Base-by-base conservation (phyloP, 1,139 yeast genomes). In the Candida anutae region DNA sequence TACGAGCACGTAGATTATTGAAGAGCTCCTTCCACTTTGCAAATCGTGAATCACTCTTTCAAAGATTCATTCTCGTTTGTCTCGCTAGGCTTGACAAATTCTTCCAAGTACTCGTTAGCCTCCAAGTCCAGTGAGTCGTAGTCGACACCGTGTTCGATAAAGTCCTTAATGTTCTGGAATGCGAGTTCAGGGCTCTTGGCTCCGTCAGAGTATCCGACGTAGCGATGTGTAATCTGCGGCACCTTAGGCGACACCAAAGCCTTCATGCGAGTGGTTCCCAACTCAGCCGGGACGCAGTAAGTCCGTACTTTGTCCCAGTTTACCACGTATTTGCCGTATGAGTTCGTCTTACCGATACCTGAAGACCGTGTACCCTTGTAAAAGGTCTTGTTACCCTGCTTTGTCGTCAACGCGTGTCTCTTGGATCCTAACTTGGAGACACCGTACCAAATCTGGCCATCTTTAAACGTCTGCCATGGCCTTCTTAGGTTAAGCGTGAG, bases 291-390 rank as follows among this genome's bases (percentile, higher is more conserved):
- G 6, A 77, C 87, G 4, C 83, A 94, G 54, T 80, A 90, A 0
- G 97, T 87, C 46, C 96, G 71, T 18, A 88, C 98, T 49, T 80
- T 85, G 23, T 60, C 56, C 85, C 94, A 90, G 58, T 84, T 71
- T 39, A 90, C 71, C 11, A 74, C 64, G 53, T 84, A 93, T 21
- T 74, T 71, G 30, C 95, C 96, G 38, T 68, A 68, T 21, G 67
- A 63, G 32, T 93, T 80, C 50, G 81, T 74, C 33, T 66, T 69
- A 49, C 99, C 99, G 37, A 85, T 75, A 55, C 97, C 96, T 2
- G 94, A 72, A 5, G 98, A 84, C 36, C 97, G 74, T 13, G 97
- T 90, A 62, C 98, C 99, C 54, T 88, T 90, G 59, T 93, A 90
- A 59, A 69, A 84, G 46, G 82, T 78, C 64, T 88, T 87, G 60